Evolutionary conservation across 345 rosid species (phyloP).

Genomic region (Brassica juncea): DNA sequence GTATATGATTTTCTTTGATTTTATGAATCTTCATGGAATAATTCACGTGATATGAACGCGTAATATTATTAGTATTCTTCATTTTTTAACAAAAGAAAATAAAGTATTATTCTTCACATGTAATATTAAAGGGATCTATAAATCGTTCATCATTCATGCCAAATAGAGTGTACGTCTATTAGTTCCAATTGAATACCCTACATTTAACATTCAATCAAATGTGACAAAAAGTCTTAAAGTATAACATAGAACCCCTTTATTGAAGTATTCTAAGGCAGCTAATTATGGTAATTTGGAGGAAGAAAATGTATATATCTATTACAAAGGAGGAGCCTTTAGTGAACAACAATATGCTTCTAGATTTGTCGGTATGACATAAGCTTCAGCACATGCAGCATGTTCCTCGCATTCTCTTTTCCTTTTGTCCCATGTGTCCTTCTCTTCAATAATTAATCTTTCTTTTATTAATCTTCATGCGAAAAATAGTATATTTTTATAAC

Average conservation of each 20-base stretch:
- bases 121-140: neutral
- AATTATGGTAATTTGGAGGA: neutral
- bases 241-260: neutral
- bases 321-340: neutral
- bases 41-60: conserved; percentile 35
- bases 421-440: conserved; percentile 42
- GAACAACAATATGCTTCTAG: conserved; percentile 27
- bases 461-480: conserved; percentile 20
- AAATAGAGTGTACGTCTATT: neutral
- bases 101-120: conserved; percentile 1
- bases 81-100: neutral
- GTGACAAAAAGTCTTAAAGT: neutral
- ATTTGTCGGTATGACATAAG: conserved; percentile 37
- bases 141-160: neutral
- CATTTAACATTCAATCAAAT: neutral
- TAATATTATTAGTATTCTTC: conserved; percentile 12
- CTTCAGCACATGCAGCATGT: conserved; percentile 40
- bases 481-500: neutral
- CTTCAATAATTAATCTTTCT: conserved; percentile 24
- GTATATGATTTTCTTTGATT: conserved; percentile 8
- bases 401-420: conserved; percentile 29
- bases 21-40: conserved; percentile 5
- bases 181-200: neutral
- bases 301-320: neutral
- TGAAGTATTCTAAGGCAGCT: conserved; percentile 8